Percentiles rank a stretch among this genome's conserved stretches.
Conservation (phyloP, 352 stramenopile genomes). For the Detonula confervacea region DNA sequence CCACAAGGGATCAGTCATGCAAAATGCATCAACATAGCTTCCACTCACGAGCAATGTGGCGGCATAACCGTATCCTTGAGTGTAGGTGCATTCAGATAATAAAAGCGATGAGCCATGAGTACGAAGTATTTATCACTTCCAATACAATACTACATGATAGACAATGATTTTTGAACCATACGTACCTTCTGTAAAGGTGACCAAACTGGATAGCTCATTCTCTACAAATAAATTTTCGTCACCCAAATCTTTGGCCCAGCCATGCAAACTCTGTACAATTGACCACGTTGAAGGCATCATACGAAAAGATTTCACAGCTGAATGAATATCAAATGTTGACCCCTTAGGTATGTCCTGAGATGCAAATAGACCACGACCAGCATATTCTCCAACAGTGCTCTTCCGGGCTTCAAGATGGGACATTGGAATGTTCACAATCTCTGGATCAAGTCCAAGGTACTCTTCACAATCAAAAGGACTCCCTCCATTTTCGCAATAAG, state of each 20-base stretch:
- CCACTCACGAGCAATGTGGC: conserved; percentile 19
- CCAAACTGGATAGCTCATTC: conserved; percentile 17
- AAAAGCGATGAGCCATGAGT: no score
- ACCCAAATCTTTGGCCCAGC: conserved; percentile 3
- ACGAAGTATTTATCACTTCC: no score
- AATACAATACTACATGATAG: no score
- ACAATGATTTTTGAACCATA: background rate
- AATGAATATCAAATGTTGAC: conserved; percentile 49
- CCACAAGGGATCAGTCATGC: background rate
- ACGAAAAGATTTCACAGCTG: conserved; percentile 25
- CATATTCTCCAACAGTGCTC: conserved; percentile 46
- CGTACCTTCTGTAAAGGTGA: conserved; percentile 28
- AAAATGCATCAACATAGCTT: conserved; percentile 1
- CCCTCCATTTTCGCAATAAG: conserved; percentile 31
- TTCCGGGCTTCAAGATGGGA: conserved; percentile 49
- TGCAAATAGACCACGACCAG: conserved; percentile 62
- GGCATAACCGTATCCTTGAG: conserved; percentile 25
- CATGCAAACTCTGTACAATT: conserved; percentile 29
- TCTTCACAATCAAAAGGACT: conserved; percentile 5
- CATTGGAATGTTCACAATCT: conserved; percentile 38
- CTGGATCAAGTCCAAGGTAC: conserved; percentile 49
- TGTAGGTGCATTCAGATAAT: no score
- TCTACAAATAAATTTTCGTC: conserved; percentile 17
- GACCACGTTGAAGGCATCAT: conserved; percentile 29
- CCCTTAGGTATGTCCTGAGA: conserved; percentile 49